phyloP scores from a whole-genome alignment of 1,284 basidiomycete genomes.

The Rhodotorula sp. region DNA sequence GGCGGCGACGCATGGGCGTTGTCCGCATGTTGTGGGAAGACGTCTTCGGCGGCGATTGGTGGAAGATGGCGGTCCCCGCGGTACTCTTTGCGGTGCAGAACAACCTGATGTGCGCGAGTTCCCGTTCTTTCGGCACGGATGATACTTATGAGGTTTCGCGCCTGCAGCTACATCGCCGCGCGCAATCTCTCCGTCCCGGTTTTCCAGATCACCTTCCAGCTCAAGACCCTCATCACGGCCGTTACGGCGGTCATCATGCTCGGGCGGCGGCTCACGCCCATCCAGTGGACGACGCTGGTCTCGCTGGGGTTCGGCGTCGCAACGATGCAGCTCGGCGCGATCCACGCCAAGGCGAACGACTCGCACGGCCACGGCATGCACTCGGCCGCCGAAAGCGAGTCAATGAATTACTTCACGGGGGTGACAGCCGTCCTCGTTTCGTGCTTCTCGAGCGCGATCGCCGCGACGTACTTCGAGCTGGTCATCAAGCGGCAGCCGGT shows the following conservation, averaged over 20 bases:
- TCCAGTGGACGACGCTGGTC: constrained; percentile 51
- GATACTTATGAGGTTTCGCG: neutral
- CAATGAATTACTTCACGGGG: constrained; percentile 50
- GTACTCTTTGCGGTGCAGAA: constrained; percentile 51
- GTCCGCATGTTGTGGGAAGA: constrained; percentile 35
- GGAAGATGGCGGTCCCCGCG: constrained; percentile 47
- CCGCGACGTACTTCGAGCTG: constrained; percentile 52
- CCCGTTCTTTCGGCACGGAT: neutral
- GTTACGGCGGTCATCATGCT: constrained; percentile 52
- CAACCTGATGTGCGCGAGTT: constrained; percentile 45
- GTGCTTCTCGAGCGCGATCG: constrained; percentile 52
- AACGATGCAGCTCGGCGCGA: constrained; percentile 50
- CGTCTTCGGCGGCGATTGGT: constrained; percentile 43
- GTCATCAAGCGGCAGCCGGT: constrained; percentile 47
- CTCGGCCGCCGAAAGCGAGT: constrained; percentile 7
- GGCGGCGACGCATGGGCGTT: constrained; percentile 28
- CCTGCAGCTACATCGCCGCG: constrained; percentile 48
- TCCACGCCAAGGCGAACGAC: constrained; percentile 30
- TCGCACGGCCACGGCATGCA: constrained; percentile 28
- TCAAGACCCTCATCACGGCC: constrained; percentile 53
- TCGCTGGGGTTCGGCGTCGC: constrained; percentile 51
- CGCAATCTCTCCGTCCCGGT: constrained; percentile 51
- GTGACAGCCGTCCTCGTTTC: constrained; percentile 50
- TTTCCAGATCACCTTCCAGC: constrained; percentile 53
- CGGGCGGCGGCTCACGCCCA: constrained; percentile 47